Evolutionary conservation across 108 stramenopile genomes (phyloP).

Genomic region (Asterionellopsis glacialis): DNA sequence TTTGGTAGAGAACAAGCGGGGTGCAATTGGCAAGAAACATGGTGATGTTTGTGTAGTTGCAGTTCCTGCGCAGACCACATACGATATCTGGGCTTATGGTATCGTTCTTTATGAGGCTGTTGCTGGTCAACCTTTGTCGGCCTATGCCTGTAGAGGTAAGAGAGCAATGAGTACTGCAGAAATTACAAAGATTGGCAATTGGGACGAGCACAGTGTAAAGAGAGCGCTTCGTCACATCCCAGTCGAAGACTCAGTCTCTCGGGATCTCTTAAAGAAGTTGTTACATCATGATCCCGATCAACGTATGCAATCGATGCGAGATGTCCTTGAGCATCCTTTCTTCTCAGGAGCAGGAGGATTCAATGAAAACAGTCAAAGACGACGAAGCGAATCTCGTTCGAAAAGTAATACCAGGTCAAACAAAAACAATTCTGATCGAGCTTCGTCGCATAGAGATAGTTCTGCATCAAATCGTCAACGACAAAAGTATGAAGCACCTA

Average conservation of each 20-base stretch:
- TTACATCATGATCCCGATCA: constrained; percentile 70
- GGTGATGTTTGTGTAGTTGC: constrained; percentile 62
- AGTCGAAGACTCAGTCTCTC: constrained; percentile 38
- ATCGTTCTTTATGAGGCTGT: constrained; percentile 79
- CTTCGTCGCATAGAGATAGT: too few relatives aligned
- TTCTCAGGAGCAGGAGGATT: constrained; percentile 30
- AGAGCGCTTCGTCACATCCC: constrained; percentile 63
- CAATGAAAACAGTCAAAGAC: too few relatives aligned
- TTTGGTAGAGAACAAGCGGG: constrained; percentile 56
- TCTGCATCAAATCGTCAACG: too few relatives aligned
- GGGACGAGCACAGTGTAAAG: constrained; percentile 73
- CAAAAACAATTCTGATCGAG: too few relatives aligned
- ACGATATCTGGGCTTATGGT: constrained; percentile 85
- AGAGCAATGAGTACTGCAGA: constrained; percentile 66
- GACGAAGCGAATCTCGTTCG: too few relatives aligned
- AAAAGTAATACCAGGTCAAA: too few relatives aligned
- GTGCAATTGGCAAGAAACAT: constrained; percentile 53
- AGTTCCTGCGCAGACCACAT: constrained; percentile 57
- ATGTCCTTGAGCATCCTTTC: constrained; percentile 75
- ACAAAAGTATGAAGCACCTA: too few relatives aligned
- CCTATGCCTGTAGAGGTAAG: constrained; percentile 83
- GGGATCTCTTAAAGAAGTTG: constrained; percentile 52
- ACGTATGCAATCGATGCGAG: constrained; percentile 55
- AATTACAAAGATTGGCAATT: constrained; percentile 71
- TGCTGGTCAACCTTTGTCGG: constrained; percentile 65